Base-by-base conservation (phyloP, 306 rosid genomes). In the Castanopsis chinensis region DNA sequence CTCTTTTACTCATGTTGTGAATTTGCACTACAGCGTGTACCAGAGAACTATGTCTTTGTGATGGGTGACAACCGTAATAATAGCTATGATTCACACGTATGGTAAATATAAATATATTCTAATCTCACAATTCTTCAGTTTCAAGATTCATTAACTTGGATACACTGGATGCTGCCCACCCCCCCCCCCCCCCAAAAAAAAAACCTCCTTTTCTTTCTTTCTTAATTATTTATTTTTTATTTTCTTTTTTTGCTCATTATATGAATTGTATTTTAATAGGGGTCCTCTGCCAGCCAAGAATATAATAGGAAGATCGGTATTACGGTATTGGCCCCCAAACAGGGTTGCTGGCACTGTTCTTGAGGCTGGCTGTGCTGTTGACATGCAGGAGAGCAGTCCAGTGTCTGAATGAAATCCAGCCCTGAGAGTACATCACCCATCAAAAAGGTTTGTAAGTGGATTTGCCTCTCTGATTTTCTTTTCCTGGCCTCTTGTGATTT, bases 51-150 rank as follows among this genome's bases (percentile, higher is more conserved):
- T 4, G 96, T 96, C 10, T 95, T 96, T 81, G 99, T 93, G 86
- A 96, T 96, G 99, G 99, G 98, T 41, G 99, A 96, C 85, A 96
- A 96, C 85, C 93, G 99, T 80, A 96, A 96, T 74, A 96, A 96
- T 88, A 93, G 99, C 89, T 93, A 96, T 3, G 99, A 96, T 75
- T 96, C 99, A 25, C 99, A 93, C 77, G 96, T 93, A 70, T 96
- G 99, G 99, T 96, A 89, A 89, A 49, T 49, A 49, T 49, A 3
- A 49, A 84, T 74, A 73, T 75, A 71, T 75, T 70, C 27, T 37
- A 54, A 73, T 68, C 57, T 71, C 69, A 85, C 37, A 74, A 71
- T 45, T 23, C 28, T 53, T 52, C 17, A 56, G 71, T 49, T 76
- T 27, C n/a, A 52, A 19, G 37, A 72, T 76, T 54, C 64, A 49